These are phyloP conservation scores for Butyriboletus loyo DNA, from an alignment of 768 basidiomycete genomes.

Conservation along the genomic window DNA sequence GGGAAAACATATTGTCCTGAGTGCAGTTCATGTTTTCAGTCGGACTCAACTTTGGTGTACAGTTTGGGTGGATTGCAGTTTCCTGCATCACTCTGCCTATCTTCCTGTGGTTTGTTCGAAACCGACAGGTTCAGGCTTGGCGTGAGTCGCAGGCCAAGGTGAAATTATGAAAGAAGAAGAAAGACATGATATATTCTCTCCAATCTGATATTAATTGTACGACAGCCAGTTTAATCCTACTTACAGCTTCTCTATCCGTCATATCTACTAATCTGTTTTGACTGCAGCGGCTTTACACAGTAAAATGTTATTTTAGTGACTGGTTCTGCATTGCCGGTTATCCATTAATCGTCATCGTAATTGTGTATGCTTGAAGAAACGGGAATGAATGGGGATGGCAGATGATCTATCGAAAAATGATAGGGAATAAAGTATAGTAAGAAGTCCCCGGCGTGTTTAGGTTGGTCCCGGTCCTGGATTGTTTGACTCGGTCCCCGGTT, in stretches of 20 bases:
- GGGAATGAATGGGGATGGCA: constrained; percentile 29
- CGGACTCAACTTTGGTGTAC: constrained; percentile 59
- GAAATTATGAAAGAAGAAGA: neutral
- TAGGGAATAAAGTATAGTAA: constrained; percentile 12
- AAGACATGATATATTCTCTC: neutral
- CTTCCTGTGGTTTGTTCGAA: constrained; percentile 44
- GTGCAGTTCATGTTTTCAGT: constrained; percentile 35
- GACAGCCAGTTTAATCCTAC: neutral
- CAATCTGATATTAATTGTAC: neutral
- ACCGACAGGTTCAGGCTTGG: constrained; percentile 24
- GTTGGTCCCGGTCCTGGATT: constrained; percentile 20
- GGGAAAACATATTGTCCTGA: neutral
- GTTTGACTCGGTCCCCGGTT: constrained; percentile 18
- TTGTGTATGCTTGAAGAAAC: constrained; percentile 14
- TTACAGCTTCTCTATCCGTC: neutral
- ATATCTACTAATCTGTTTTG: neutral
- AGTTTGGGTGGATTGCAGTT: constrained; percentile 53
- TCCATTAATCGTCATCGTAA: constrained; percentile 15
- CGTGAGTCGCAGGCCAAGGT: constrained; percentile 13
- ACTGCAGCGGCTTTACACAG: neutral
- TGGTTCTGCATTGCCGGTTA: neutral
- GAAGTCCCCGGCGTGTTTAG: constrained; percentile 10
- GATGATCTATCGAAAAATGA: constrained; percentile 19
- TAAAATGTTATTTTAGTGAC: neutral
- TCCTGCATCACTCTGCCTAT: constrained; percentile 53